These are phyloP conservation scores for Aspergillus sp. DNA, from an alignment of 2,329 filamentous ascomycete genomes.

Conservation along the genomic window DNA sequence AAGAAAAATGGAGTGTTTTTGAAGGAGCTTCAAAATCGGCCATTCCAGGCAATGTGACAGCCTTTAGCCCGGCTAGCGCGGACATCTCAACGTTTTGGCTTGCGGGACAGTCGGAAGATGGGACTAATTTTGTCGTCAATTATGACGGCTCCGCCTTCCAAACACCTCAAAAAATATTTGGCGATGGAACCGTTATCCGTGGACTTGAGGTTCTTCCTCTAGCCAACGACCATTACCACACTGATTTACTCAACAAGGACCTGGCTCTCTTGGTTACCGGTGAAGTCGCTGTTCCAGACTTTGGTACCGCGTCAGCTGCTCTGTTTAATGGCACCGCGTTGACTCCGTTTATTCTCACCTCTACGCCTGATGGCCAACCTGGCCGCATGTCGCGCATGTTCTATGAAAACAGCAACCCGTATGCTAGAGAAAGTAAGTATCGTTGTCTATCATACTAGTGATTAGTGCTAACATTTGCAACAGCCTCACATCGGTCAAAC, in stretches of 20 bases:
- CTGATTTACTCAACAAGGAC: slow-evolving; percentile 62
- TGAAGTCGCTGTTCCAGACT: slow-evolving; percentile 69
- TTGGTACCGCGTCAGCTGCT: slow-evolving; percentile 80
- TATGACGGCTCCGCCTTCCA: slow-evolving; percentile 74
- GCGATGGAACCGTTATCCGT: slow-evolving; percentile 65
- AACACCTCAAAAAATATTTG: slow-evolving; percentile 63
- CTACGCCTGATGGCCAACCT: slow-evolving; percentile 60
- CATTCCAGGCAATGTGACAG: slow-evolving; percentile 78
- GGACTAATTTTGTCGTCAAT: slow-evolving; percentile 75
- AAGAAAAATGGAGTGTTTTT: slow-evolving; percentile 62
- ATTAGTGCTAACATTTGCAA: not conserved
- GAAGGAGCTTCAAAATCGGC: slow-evolving; percentile 50
- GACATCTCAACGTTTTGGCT: slow-evolving; percentile 78
- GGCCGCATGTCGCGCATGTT: slow-evolving; percentile 82
- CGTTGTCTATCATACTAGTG: not conserved
- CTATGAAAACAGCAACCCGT: slow-evolving; percentile 76
- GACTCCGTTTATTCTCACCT: slow-evolving; percentile 77
- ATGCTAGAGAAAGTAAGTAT: slow-evolving; percentile 62
- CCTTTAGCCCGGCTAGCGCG: slow-evolving; percentile 70
- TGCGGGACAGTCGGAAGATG: slow-evolving; percentile 68
- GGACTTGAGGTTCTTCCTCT: slow-evolving; percentile 80
- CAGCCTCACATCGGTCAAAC: slow-evolving; percentile 41
- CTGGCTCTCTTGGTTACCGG: slow-evolving; percentile 84
- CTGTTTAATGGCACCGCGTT: slow-evolving; percentile 82
- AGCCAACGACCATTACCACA: slow-evolving; percentile 64